Conservation (phyloP, 805 yeast genomes). For the Candida silvicultrix region DNA sequence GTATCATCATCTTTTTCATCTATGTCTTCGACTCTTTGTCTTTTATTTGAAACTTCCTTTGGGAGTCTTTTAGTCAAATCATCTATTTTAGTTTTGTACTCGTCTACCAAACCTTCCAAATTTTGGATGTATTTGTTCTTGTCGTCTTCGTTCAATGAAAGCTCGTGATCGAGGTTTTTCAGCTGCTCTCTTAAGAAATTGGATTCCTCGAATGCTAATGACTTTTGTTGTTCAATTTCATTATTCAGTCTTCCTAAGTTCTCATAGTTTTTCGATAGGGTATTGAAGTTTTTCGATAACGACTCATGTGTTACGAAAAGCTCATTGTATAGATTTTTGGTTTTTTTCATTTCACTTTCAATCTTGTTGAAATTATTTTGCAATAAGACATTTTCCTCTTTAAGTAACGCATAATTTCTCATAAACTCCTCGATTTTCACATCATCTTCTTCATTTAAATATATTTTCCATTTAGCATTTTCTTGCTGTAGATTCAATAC, state of each 20-base stretch:
- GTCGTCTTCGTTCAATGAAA: slow-evolving; percentile 15
- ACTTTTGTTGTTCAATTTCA: slow-evolving; percentile 45
- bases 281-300: slow-evolving; percentile 20
- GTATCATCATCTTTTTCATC: slow-evolving; percentile 12
- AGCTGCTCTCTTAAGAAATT: slow-evolving; percentile 51
- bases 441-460: slow-evolving; percentile 27
- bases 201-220: slow-evolving; percentile 51
- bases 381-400: slow-evolving; percentile 32
- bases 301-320: slow-evolving; percentile 33
- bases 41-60: slow-evolving; percentile 25
- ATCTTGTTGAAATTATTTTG: slow-evolving; percentile 24
- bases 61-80: slow-evolving; percentile 32
- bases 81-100: slow-evolving; percentile 46
- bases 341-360: slow-evolving; percentile 20
- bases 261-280: slow-evolving; percentile 19
- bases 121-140: slow-evolving; percentile 14
- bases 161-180: slow-evolving; percentile 37
- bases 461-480: slow-evolving; percentile 39
- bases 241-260: slow-evolving; percentile 26
- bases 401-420: slow-evolving; percentile 32
- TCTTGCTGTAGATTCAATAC: slow-evolving; percentile 41
- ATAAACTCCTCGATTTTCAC: slow-evolving; percentile 29
- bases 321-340: slow-evolving; percentile 25
- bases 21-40: slow-evolving; percentile 20
- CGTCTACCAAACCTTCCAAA: slow-evolving; percentile 38